Conservation (phyloP, 768 basidiomycete genomes). For the Boletales sp. region DNA sequence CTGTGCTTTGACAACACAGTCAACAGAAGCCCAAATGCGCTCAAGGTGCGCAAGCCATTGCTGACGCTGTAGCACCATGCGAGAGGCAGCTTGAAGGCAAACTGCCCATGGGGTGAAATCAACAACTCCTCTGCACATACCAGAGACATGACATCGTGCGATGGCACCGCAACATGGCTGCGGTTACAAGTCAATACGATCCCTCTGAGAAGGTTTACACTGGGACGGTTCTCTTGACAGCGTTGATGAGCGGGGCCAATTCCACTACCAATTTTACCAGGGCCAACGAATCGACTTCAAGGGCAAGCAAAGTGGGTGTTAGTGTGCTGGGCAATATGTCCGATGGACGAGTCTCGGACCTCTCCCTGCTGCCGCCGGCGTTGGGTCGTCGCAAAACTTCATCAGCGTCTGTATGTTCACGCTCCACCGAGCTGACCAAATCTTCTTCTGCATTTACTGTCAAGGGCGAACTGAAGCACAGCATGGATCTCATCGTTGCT, state of each 20-base stretch:
- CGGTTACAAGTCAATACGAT: constrained; percentile 49
- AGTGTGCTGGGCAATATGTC: constrained; percentile 19
- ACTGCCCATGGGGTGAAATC: constrained; percentile 56
- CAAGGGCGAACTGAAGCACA: constrained; percentile 56
- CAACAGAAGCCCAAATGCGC: constrained; percentile 46
- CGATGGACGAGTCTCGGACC: constrained; percentile 16
- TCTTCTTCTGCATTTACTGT: constrained; percentile 54
- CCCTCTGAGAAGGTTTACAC: constrained; percentile 50
- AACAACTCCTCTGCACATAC: constrained; percentile 38
- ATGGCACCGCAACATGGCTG: constrained; percentile 59
- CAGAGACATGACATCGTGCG: constrained; percentile 44
- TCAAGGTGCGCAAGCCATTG: constrained; percentile 47
- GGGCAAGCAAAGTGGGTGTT: constrained; percentile 36
- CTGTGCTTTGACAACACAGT: constrained; percentile 60
- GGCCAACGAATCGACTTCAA: constrained; percentile 38
- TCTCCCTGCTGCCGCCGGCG: constrained; percentile 24
- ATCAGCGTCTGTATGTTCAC: constrained; percentile 27
- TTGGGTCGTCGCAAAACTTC: constrained; percentile 16
- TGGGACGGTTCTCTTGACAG: constrained; percentile 46
- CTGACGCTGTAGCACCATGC: constrained; percentile 56
- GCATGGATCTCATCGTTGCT: constrained; percentile 67
- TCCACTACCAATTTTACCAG: constrained; percentile 13
- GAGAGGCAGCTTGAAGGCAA: constrained; percentile 64
- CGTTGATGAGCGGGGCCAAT: constrained; percentile 9
- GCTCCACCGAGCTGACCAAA: constrained; percentile 32